These are phyloP conservation scores for Nannochloropsis oceanica DNA, from an alignment of 108 stramenopile genomes.

Conservation along the genomic window DNA sequence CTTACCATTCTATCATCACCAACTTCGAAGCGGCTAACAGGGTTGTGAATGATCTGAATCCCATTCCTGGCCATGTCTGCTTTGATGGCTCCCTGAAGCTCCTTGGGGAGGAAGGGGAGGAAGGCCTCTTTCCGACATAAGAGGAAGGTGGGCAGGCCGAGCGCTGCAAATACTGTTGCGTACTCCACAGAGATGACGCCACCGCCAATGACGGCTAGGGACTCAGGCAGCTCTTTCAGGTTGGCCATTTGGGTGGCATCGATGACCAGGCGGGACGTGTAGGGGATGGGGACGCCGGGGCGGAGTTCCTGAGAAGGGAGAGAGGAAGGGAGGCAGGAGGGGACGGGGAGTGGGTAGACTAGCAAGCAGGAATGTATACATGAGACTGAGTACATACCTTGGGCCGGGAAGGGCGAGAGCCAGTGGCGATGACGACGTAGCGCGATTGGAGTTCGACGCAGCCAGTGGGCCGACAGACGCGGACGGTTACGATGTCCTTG, in stretches of 20 bases:
- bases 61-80: neutral
- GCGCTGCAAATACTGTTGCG: constrained; percentile 18
- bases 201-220: constrained; percentile 23
- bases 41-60: neutral
- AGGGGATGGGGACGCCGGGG: constrained; percentile 11
- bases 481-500: neutral
- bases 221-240: constrained; percentile 17
- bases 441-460: constrained; percentile 14
- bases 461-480: constrained; percentile 12
- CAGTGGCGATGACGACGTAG: constrained; percentile 24
- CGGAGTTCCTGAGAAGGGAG: neutral
- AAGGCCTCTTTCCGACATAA: constrained; percentile 25
- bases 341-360: neutral
- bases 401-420: neutral
- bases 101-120: constrained; percentile 20
- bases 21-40: constrained; percentile 22
- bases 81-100: neutral
- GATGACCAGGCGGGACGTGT: constrained; percentile 13
- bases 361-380: neutral
- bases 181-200: constrained; percentile 35
- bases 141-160: constrained; percentile 20
- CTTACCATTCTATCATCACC: neutral
- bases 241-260: constrained; percentile 28
- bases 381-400: neutral
- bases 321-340: neutral